Base-by-base conservation (phyloP, 2,329 filamentous ascomycete genomes). In the Aureobasidium sp. region DNA sequence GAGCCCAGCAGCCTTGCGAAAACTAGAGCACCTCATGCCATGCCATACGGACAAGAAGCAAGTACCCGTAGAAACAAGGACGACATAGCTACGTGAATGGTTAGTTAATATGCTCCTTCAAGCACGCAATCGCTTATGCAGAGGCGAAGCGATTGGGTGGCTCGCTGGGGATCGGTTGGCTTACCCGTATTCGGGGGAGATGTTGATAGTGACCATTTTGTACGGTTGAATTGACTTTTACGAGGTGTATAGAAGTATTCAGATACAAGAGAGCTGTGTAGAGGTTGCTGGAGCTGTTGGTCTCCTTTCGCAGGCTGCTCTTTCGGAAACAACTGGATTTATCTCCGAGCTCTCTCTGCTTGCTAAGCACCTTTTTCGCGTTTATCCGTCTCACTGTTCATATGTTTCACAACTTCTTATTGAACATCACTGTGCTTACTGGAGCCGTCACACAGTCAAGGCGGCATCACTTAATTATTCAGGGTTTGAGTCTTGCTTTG, bases 31-130 rank as follows among this genome's bases (percentile, higher is more conserved):
- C 68, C 81, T 74, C 16, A 29, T 59, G 65, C 78, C 79, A 68
- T 85, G 83, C 72, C 78, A 78, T 67, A 75, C 74, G 62, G 74
- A 72, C 45, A 86, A 74, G 68, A 85, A 68, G 69, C 84, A 82
- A 63, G 78, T 81, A 62, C 78, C 78, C 64, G 82, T 76, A 39
- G 80, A 78, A 65, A 82, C 73, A 67, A 77, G 74, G 68, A 85
- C 74, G 71, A 83, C 81, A 69, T 80, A 80, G 72, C 84, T 85
- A 64, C 25, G 21, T 21, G 21, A 25, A 9, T 6, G 34, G 53
- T 47, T 21, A 16, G 50, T 42, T 27, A 54, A 27, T 16, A 42
- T 32, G 37, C 41, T 34, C 37, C 49, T 53, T 3, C 39, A 41
- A 55, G 53, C 44, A 49, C 51, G 61, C 44, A 45, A 49, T 62